phyloP scores from a whole-genome alignment of 169 alveolate genomes.

The Cardiosporidium cionae region DNA sequence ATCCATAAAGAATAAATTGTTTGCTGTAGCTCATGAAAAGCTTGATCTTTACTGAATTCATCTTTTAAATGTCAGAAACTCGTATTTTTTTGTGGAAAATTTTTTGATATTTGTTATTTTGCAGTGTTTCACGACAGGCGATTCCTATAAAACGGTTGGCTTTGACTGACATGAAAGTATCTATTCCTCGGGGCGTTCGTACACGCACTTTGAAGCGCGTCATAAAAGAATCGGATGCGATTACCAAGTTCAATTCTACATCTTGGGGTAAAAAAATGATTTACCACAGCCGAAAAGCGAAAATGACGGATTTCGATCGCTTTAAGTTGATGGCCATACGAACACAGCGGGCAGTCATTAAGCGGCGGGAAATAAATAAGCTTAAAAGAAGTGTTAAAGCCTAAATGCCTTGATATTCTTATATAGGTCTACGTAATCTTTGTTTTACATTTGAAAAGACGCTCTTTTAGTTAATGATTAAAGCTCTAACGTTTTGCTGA shows the following conservation, averaged over 20 bases:
- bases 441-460: no score
- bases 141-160: constrained; percentile 74
- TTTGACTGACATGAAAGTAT: constrained; percentile 70
- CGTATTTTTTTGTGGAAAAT: no score
- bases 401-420: no score
- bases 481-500: no score
- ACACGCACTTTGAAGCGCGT: constrained; percentile 65
- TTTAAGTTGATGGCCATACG: constrained; percentile 68
- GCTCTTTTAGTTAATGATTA: no score
- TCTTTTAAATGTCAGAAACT: no score
- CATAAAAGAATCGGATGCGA: constrained; percentile 50
- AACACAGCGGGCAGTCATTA: no score
- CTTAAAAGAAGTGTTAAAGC: no score
- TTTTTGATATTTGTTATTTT: no score
- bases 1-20: background rate
- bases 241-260: constrained; percentile 60
- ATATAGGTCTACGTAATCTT: no score
- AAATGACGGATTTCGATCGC: constrained; percentile 76
- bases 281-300: constrained; percentile 47
- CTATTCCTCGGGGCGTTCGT: constrained; percentile 75
- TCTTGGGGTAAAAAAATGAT: constrained; percentile 66
- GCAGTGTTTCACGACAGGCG: constrained; percentile 73
- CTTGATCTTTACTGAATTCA: background rate
- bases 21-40: background rate
- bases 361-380: no score